Evolutionary conservation across 495 filamentous ascomycete species (phyloP).

Genomic region (Penicillium lividum): DNA sequence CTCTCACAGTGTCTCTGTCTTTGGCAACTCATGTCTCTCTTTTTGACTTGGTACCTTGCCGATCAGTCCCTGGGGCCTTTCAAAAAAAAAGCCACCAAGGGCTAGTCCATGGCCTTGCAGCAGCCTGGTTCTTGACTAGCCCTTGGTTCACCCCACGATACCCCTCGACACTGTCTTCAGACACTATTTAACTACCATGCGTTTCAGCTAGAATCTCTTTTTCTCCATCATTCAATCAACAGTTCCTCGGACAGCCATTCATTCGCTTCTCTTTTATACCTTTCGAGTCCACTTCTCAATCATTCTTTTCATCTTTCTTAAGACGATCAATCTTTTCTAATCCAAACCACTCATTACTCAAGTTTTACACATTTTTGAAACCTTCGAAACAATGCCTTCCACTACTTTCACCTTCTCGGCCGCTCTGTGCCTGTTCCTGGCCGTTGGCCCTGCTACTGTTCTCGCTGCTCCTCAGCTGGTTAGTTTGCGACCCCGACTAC

Average conservation of each 20-base stretch:
- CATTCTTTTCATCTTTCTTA: conserved; percentile 19
- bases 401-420: conserved; percentile 35
- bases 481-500: conserved; percentile 18
- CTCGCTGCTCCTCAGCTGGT: conserved; percentile 35
- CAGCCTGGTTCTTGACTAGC: conserved; percentile 21
- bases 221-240: conserved; percentile 21
- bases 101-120: conserved; percentile 31
- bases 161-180: conserved; percentile 10
- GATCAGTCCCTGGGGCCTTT: conserved; percentile 29
- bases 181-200: conserved; percentile 32
- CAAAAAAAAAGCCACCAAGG: conserved; percentile 22
- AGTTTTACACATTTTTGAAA: conserved; percentile 2
- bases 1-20: conserved; percentile 17
- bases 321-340: conserved; percentile 18
- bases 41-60: conserved; percentile 24
- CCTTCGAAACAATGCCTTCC: conserved; percentile 30
- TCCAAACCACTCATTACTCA: conserved; percentile 8
- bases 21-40: conserved; percentile 11
- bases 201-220: conserved; percentile 17
- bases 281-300: conserved; percentile 15
- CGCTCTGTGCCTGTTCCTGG: conserved; percentile 39
- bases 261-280: conserved; percentile 17
- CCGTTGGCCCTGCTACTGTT: conserved; percentile 34
- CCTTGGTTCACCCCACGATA: conserved; percentile 24
- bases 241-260: conserved; percentile 27